Evolutionary conservation across 257 asterid species (phyloP), one percentile per base, ranked within the genome.

Genomic region (Paraleonurus japonicus): DNA sequence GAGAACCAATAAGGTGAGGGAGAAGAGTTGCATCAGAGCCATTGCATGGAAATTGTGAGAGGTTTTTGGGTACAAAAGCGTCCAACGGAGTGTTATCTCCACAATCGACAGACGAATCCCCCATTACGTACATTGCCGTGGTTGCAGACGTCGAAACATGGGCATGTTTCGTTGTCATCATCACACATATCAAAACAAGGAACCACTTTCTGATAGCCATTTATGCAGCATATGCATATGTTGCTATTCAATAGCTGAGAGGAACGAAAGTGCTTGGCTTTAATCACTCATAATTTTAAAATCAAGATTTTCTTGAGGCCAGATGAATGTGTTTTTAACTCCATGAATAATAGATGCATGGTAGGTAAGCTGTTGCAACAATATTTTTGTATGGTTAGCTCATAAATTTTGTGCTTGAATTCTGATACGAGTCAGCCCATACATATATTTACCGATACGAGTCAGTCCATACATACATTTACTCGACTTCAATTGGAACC

Each of bases 21-120:
- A 85, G 80, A 58, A 88, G 91, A 70, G 78, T 76, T 7, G 78
- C 27, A 82, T 88, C 89, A 67, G 95, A 84, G 80, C 84, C 91
- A 71, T 85, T 88, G 80, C 95, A 85, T 0, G 95, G 95, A 57
- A 82, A 77, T n/a, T 74, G 62, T 1, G 91, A 85, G 4, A 80
- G 57, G 61, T 78, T 85, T 26, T 71, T 75, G 61, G 70, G 88
- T 0, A 70, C 41, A 37, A 85, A 51, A 2, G 70, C 66, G 73
- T 87, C 78, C 70, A 82, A 79, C 0, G 87, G 95, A 75, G 82
- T 84, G 77, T 88, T 86, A 55, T 78, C 85, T 4, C 91, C 95
- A 47, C 95, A 85, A 69, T 88, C 95, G 17, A 88, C 91, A 2
- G 95, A 84, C 1, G 95, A 88, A 67, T 88, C 95, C 64, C 95